Conservation (phyloP, 352 stramenopile species). For the Globisporangium irregulare region DNA sequence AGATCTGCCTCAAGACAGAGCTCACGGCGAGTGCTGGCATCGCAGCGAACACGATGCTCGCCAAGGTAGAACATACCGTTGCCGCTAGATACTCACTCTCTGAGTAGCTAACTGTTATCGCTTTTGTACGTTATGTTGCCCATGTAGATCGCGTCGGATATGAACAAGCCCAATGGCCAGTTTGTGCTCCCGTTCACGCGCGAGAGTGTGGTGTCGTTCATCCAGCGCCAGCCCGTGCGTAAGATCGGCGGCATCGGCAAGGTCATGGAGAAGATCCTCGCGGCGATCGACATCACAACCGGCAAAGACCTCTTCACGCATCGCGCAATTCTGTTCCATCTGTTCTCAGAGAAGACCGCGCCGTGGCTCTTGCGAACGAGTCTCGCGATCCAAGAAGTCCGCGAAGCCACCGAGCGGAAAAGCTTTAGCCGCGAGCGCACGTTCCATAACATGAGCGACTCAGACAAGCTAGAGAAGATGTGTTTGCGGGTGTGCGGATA, state of each 20-base stretch:
- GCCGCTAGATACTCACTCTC: neutral
- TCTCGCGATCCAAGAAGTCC: constrained; percentile 52
- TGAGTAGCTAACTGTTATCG: neutral
- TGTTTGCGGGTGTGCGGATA: constrained; percentile 62
- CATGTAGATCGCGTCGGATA: constrained; percentile 89
- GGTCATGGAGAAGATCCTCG: constrained; percentile 94
- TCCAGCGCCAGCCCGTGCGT: constrained; percentile 82
- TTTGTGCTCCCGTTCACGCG: constrained; percentile 84
- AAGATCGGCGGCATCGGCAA: constrained; percentile 96
- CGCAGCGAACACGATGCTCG: constrained; percentile 89
- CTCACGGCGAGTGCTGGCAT: constrained; percentile 94
- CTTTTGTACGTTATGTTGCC: neutral
- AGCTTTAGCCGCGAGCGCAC: constrained; percentile 78
- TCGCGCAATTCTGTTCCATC: constrained; percentile 53
- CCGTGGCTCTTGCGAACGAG: constrained; percentile 69
- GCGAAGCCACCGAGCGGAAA: constrained; percentile 61
- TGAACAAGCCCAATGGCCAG: constrained; percentile 97
- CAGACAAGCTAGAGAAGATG: constrained; percentile 46
- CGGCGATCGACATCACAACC: constrained; percentile 79
- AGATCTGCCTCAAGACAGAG: constrained; percentile 83
- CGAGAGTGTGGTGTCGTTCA: constrained; percentile 80
- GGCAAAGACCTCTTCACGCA: constrained; percentile 72
- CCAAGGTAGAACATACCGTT: constrained; percentile 67
- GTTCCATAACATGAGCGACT: constrained; percentile 47
- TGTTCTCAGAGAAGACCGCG: constrained; percentile 69